A percentile compares a stretch with the other conserved stretches of the same genome.
Evolutionary conservation across 208 protist genomes (phyloP).

Genomic region (Endotrypanum monterogeii): DNA sequence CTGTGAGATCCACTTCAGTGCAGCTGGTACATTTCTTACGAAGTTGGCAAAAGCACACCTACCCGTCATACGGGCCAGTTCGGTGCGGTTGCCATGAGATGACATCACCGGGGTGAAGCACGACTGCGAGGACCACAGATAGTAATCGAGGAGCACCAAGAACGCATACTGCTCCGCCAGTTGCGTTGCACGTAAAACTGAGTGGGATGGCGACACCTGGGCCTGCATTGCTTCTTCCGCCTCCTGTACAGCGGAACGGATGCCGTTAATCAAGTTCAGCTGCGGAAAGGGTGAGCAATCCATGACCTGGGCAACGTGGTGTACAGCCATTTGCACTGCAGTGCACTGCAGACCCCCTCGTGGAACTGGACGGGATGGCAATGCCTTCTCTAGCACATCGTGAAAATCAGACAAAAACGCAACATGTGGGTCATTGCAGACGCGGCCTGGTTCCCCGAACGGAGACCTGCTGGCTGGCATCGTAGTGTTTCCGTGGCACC

Average conservation of each 20-base stretch:
- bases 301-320: conserved; percentile 7
- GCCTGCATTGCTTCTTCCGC: conserved; percentile 6
- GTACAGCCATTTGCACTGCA: neutral
- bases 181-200: conserved; percentile 28
- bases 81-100: neutral
- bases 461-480: neutral
- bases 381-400: conserved; percentile 3
- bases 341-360: neutral
- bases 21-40: conserved; percentile 24
- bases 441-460: too few species aligned
- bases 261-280: conserved; percentile 9
- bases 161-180: conserved; percentile 60
- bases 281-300: neutral
- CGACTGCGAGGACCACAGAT: conserved; percentile 30
- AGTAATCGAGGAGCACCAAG: conserved; percentile 66
- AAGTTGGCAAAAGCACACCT: conserved; percentile 46
- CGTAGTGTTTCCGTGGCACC: neutral
- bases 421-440: conserved; percentile 7
- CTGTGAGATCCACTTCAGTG: conserved; percentile 46
- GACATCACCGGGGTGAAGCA: neutral
- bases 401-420: conserved; percentile 17
- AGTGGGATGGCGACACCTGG: neutral
- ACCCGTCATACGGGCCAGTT: conserved; percentile 3
- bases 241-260: conserved; percentile 9
- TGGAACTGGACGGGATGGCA: neutral